phyloP scores from a whole-genome alignment of 2,329 filamentous ascomycete species.

The Cercospora sp. region DNA sequence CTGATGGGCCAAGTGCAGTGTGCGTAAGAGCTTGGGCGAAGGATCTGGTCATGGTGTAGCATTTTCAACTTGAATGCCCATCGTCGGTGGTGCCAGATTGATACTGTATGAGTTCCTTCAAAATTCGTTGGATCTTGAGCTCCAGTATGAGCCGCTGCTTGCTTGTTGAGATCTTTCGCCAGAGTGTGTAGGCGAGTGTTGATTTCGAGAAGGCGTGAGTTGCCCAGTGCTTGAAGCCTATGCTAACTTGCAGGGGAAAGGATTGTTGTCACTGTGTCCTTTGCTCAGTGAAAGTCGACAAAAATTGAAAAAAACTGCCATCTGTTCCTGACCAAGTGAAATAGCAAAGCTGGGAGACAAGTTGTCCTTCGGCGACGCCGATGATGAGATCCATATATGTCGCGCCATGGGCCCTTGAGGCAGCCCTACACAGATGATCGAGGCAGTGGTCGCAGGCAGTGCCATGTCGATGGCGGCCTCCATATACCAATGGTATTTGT shows the following conservation, averaged over 20 bases:
- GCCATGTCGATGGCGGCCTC: conserved; percentile 2
- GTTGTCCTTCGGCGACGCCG: neutral
- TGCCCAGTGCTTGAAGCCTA: neutral
- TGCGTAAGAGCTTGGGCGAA: neutral
- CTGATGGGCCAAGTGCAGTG: neutral
- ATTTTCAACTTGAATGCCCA: neutral
- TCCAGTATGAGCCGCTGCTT: neutral
- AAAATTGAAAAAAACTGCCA: neutral
- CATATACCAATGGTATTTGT: conserved; percentile 1
- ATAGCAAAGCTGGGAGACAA: neutral
- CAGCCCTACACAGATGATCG: neutral
- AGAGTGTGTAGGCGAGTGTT: neutral
- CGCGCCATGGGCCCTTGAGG: neutral
- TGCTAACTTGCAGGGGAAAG: neutral
- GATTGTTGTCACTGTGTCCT: neutral
- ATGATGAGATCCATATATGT: neutral
- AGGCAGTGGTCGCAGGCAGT: neutral
- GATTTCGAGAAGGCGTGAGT: neutral
- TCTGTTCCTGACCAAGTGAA: neutral
- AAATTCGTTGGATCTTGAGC: neutral
- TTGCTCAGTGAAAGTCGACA: neutral
- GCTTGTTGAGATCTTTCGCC: neutral
- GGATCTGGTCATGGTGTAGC: neutral
- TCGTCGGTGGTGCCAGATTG: neutral
- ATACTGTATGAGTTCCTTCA: neutral